phyloP scores from a whole-genome alignment of 345 rosid genomes.

The Pistacia atlantica region DNA sequence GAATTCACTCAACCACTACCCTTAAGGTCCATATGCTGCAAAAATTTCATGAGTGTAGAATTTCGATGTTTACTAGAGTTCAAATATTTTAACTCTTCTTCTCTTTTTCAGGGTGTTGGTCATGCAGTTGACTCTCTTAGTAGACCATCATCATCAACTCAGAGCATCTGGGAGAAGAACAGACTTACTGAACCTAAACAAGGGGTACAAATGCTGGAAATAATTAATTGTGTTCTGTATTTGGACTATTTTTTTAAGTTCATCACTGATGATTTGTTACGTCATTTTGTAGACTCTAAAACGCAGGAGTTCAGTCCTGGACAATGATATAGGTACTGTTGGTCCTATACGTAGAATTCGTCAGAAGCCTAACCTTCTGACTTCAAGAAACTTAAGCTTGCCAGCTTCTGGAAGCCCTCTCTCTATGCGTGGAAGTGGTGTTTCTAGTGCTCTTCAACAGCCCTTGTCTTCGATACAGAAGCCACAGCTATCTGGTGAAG shows the following conservation, averaged over 20 bases:
- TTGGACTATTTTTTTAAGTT: neutral
- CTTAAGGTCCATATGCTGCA: conserved; percentile 51
- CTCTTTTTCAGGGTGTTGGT: conserved; percentile 44
- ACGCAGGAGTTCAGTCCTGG: conserved; percentile 75
- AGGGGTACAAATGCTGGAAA: conserved; percentile 40
- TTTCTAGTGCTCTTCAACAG: conserved; percentile 31
- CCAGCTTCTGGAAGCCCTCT: conserved; percentile 38
- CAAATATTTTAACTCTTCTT: conserved; percentile 8
- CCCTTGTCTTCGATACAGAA: conserved; percentile 34
- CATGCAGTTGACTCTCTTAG: conserved; percentile 31
- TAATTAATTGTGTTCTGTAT: neutral
- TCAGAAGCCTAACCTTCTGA: conserved; percentile 72
- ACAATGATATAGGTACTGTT: conserved; percentile 70
- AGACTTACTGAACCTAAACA: conserved; percentile 59
- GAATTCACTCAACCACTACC: conserved; percentile 48
- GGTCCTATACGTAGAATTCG: conserved; percentile 93
- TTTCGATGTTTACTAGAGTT: conserved; percentile 4
- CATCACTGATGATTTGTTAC: conserved; percentile 6
- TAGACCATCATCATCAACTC: conserved; percentile 48
- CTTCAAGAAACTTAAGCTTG: conserved; percentile 43
- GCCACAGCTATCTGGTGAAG: conserved; percentile 27
- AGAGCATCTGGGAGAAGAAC: conserved; percentile 43
- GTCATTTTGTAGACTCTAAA: conserved; percentile 59
- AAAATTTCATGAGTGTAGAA: neutral
- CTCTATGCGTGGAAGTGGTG: conserved; percentile 31